Base-by-base conservation (phyloP, 1,139 yeast species). In the Diutina scorzettiae region DNA sequence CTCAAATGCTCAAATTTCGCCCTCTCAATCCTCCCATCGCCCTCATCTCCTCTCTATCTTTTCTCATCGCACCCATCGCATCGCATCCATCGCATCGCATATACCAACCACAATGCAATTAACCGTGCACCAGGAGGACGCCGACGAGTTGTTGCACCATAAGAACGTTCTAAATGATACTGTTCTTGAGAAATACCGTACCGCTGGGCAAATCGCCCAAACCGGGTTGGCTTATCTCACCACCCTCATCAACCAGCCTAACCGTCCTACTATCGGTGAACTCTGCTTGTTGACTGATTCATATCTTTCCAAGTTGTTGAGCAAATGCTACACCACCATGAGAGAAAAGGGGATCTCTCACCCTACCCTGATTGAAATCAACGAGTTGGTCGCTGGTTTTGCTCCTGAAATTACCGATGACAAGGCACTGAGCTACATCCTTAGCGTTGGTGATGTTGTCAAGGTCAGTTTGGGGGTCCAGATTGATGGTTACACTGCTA, bases 191-290 rank as follows among this genome's bases (percentile, higher is more conserved):
- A 89, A 87, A 62, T 87, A 89, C 63, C 73, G 95, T 58, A 70
- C 78, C 42, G 96, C 96, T 7, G 97, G 96, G 37, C 89, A 84
- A 61, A 79, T 89, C 52, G 69, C 93, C n/a, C 96, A 87, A 62
- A 81, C 95, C 17, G 84, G 87, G 43, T 66, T 89, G 51, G 66
- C 73, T 47, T 81, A 82, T 56, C 64, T 84, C 44, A 67, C 75
- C 36, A 69, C 73, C 44, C 71, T 85, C 55, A 78, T 89, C 50
- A 66, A 68, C 42, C 62, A 70, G 23, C 65, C 62, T 25, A 58
- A 63, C 29, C 68, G 69, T 27, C 64, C 74, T 53, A 66, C 77
- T 2, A 71, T 83, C 42, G 80, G 87, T 41, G 95, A 87, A 53
- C 67, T 89, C 48, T 86, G 96, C 67, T 62, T 85, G 36, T 63